Conservation (phyloP, 2,329 filamentous ascomycete genomes). For the Colletotrichum shisoi region DNA sequence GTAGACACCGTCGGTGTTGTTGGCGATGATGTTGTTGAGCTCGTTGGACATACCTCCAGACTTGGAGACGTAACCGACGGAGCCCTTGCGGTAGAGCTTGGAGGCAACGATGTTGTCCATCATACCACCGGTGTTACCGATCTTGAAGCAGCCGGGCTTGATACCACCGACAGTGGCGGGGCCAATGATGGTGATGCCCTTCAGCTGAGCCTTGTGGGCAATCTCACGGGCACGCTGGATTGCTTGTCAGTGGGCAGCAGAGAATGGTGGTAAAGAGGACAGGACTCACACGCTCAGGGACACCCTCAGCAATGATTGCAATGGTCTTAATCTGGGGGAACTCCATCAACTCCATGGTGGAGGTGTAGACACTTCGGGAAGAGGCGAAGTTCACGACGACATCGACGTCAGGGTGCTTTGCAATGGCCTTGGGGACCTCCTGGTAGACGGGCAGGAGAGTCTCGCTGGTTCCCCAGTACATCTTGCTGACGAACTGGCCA, state of each 20-base stretch:
- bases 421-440: conserved; percentile 87
- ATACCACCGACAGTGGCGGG: conserved; percentile 98
- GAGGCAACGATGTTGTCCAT: conserved; percentile 99
- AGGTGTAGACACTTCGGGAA: conserved; percentile 97
- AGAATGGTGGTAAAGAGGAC: not conserved
- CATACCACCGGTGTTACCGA: conserved; percentile 99
- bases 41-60: conserved; percentile 99
- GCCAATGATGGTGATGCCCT: conserved; percentile 98
- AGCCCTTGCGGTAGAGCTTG: conserved; percentile 99
- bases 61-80: conserved; percentile 99
- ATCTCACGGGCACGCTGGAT: conserved; percentile 92
- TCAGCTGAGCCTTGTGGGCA: conserved; percentile 94
- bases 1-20: conserved; percentile 96
- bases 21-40: conserved; percentile 98
- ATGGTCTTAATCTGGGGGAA: conserved; percentile 97
- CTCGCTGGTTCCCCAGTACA: conserved; percentile 99
- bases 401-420: conserved; percentile 97
- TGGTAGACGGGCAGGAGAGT: conserved; percentile 98
- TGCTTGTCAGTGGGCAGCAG: conserved; percentile 39
- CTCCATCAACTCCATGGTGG: conserved; percentile 98
- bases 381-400: conserved; percentile 99
- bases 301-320: conserved; percentile 99
- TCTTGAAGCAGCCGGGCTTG: conserved; percentile 99
- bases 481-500: conserved; percentile 99
- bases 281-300: conserved; percentile 86